A percentile compares a stretch with the other conserved stretches of the same genome.
These are phyloP conservation scores for Hypoxylon sp. DNA, from an alignment of 2,329 filamentous ascomycete species.

Conservation along the genomic window DNA sequence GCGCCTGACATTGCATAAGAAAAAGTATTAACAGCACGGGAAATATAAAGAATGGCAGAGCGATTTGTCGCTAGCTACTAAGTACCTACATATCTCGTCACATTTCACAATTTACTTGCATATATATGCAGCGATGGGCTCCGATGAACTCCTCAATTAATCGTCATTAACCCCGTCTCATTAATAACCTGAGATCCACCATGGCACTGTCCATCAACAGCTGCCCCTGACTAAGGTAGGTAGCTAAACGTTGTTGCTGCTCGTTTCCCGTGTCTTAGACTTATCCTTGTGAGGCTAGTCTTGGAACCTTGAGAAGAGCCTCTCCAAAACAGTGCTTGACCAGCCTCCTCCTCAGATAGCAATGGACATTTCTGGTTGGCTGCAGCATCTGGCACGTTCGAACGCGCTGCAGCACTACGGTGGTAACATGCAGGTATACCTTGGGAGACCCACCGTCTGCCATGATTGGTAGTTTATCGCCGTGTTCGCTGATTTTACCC, in stretches of 20 bases:
- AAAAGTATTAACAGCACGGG: constrained; percentile 8
- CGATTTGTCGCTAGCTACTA: constrained; percentile 3
- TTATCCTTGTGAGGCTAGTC: constrained; percentile 30
- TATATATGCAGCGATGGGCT: constrained; percentile 13
- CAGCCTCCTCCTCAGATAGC: constrained; percentile 39
- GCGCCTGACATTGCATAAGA: constrained; percentile 1
- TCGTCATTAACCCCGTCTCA: constrained; percentile 14
- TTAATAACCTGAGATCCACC: constrained; percentile 15
- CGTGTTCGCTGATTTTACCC: constrained; percentile 31
- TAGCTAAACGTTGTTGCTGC: constrained; percentile 19
- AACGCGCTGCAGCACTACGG: constrained; percentile 23
- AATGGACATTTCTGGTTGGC: constrained; percentile 35
- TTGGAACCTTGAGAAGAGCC: constrained; percentile 32
- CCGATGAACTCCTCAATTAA: constrained; percentile 7
- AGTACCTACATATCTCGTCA: constrained; percentile 17
- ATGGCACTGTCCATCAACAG: constrained; percentile 8
- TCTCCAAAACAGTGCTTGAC: constrained; percentile 32
- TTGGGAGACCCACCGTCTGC: constrained; percentile 5
- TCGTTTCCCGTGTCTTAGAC: constrained; percentile 24
- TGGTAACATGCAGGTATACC: constrained; percentile 16
- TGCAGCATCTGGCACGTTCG: constrained; percentile 29
- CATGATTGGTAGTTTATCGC: constrained; percentile 39
- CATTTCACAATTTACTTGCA: constrained; percentile 19
- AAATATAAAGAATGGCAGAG: background rate
- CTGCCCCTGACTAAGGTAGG: constrained; percentile 31